Evolutionary conservation across 2,329 filamentous ascomycete genomes (phyloP).

Genomic region (Dryadomyces quercivorus): DNA sequence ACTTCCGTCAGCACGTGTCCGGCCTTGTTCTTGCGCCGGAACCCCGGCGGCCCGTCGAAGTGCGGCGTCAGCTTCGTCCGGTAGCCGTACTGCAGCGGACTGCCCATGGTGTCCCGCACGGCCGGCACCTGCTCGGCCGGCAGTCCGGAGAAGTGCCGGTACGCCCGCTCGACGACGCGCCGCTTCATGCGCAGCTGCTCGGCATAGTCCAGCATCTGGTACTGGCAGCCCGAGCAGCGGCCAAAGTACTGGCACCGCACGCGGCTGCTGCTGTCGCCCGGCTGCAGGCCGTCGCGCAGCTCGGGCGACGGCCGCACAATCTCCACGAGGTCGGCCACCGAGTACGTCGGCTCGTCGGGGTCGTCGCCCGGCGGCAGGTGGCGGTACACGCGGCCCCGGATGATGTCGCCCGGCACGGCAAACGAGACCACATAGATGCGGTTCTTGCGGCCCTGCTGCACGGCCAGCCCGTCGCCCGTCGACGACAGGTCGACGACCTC

Average conservation of each 20-base stretch:
- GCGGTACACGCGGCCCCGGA: conserved; percentile 65
- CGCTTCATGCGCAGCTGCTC: conserved; percentile 80
- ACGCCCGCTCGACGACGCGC: conserved; percentile 81
- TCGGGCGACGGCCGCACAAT: conserved; percentile 53
- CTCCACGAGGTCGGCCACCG: conserved; percentile 70
- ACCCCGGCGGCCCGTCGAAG: conserved; percentile 62
- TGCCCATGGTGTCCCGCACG: conserved; percentile 76
- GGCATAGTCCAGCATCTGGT: conserved; percentile 88
- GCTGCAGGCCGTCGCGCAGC: conserved; percentile 40
- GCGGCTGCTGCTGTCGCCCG: conserved; percentile 32
- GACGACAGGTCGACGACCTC: conserved; percentile 76
- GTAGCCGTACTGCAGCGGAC: conserved; percentile 84
- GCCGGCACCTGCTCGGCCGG: conserved; percentile 61
- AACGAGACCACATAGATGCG: conserved; percentile 81
- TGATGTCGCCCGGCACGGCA: conserved; percentile 70
- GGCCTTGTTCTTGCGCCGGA: conserved; percentile 34
- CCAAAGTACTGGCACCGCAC: conserved; percentile 80
- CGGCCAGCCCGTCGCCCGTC: conserved; percentile 79
- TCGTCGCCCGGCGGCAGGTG: conserved; percentile 35
- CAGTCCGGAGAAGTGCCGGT: conserved; percentile 78
- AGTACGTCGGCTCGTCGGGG: conserved; percentile 42
- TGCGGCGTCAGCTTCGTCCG: conserved; percentile 95
- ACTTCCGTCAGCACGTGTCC: conserved; percentile 40
- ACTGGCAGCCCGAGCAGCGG: conserved; percentile 83
- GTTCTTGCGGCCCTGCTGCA: conserved; percentile 22